A percentile compares a stretch with the other conserved stretches of the same genome.
These are phyloP conservation scores for Rubia occidens DNA, from an alignment of 305 asterid species.

Conservation along the genomic window DNA sequence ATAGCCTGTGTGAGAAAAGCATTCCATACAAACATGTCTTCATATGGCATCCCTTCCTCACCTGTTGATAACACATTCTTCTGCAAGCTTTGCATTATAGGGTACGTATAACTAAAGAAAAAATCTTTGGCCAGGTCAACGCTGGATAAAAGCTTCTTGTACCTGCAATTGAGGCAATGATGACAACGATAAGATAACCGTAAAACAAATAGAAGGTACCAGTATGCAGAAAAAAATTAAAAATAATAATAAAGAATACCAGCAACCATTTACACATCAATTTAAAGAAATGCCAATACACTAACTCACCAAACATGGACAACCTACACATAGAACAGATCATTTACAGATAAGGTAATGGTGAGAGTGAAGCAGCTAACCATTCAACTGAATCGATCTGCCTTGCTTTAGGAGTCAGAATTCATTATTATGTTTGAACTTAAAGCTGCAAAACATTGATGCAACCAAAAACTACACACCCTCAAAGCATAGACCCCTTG, in stretches of 20 bases:
- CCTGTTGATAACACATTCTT: slow-evolving; percentile 62
- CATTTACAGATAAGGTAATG: neutral
- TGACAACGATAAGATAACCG: slow-evolving; percentile 17
- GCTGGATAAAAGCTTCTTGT: slow-evolving; percentile 94
- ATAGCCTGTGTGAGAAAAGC: slow-evolving; percentile 74
- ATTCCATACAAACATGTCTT: slow-evolving; percentile 95
- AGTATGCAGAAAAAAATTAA: neutral
- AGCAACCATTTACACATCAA: slow-evolving; percentile 1
- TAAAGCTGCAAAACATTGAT: neutral
- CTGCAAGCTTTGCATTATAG: slow-evolving; percentile 88
- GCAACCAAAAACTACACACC: neutral
- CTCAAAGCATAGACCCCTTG: neutral
- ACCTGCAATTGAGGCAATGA: slow-evolving; percentile 48
- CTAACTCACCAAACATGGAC: neutral
- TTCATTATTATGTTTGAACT: neutral
- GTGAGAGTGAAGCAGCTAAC: neutral
- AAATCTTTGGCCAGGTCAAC: slow-evolving; percentile 94
- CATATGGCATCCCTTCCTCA: slow-evolving; percentile 84
- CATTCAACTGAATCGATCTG: neutral
- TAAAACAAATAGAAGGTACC: slow-evolving; percentile 1
- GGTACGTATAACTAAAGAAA: slow-evolving; percentile 89
- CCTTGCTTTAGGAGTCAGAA: neutral
- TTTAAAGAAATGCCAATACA: neutral
- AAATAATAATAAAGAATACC: neutral
- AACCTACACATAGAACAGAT: neutral